Evolutionary conservation across 2,329 filamentous ascomycete species (phyloP), one percentile per base, ranked within the genome.

Genomic region (Monilinia vaccinii-corymbosi): DNA sequence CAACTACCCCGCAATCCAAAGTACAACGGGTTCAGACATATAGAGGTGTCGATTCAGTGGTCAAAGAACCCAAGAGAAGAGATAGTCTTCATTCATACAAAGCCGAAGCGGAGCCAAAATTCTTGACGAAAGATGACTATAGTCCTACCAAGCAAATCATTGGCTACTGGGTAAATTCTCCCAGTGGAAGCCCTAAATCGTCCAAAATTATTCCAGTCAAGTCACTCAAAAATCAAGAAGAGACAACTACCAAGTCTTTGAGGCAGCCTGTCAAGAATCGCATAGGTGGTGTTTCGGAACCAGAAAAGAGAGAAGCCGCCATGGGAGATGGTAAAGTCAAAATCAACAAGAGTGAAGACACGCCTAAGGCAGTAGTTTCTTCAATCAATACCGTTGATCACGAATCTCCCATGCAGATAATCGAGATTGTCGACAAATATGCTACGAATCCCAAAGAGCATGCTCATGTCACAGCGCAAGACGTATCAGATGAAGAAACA

Each of bases 41-140:
- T n/a, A 51, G 56, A 45, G 46, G 46, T 36, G 56, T 58, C 4
- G 56, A 58, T 14, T 58, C 56, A 14, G 28, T 42, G 46, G n/a
- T 51, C 21, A 49, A 52, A 18, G 56, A 42, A 7, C 56, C 36
- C 21, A 51, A 58, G 28, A 58, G 56, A 42, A 58, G 47, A 25
- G 56, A 52, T 51, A 31, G 21, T 10, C n/a, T 28, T 42, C 36
- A 42, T 4, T 21, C 21, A 18, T 25, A 51, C 23, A 51, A 51
- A 25, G 46, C 32, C 31, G 56, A 58, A 40, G 34, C 10, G 7
- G 45, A 23, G n/a, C 25, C 55, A 42, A 50, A 57, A 31, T 50
- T 50, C 11, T 32, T 57, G 55, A 45, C 56, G n/a, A 58, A 58
- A 32, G 56, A 52, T 38, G 56, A 58, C 32, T 51, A 58, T 23